Conservation (phyloP, 2,329 filamentous ascomycete species). For the Cyphellophora europaea region DNA sequence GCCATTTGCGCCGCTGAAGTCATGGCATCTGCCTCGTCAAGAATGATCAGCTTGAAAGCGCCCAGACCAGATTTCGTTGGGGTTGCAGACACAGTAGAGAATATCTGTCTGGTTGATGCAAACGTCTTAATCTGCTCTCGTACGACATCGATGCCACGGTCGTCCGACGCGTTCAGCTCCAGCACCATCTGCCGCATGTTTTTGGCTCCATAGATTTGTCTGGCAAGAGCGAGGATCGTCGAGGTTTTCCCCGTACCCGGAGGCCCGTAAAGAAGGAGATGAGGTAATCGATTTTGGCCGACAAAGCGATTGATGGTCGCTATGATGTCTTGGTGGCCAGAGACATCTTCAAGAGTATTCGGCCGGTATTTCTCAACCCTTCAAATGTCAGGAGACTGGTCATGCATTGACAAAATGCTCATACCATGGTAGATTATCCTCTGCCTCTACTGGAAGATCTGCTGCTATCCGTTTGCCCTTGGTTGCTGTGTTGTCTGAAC, state of each 20-base stretch:
- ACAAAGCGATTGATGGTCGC: conserved; percentile 97
- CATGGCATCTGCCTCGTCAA: conserved; percentile 99
- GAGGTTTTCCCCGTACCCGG: conserved; percentile 97
- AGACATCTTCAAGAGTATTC: conserved; percentile 79
- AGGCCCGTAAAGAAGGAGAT: conserved; percentile 92
- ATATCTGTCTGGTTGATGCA: conserved; percentile 84
- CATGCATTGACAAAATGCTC: conserved; percentile 14
- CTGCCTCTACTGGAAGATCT: conserved; percentile 85
- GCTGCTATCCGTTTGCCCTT: conserved; percentile 91
- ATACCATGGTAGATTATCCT: conserved; percentile 88
- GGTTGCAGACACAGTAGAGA: conserved; percentile 51
- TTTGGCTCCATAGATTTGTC: conserved; percentile 80
- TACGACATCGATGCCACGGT: conserved; percentile 95
- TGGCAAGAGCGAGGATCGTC: conserved; percentile 84
- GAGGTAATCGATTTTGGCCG: conserved; percentile 84
- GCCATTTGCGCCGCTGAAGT: conserved; percentile 99
- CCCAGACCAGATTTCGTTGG: conserved; percentile 46
- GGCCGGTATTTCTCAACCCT: conserved; percentile 98
- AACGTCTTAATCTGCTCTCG: conserved; percentile 99
- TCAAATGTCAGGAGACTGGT: not conserved
- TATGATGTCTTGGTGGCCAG: conserved; percentile 93
- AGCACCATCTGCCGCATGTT: conserved; percentile 98
- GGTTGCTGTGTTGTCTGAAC: conserved; percentile 56
- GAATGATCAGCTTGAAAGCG: conserved; percentile 87
- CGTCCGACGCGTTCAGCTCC: conserved; percentile 93